Percentiles rank a stretch among this genome's conserved stretches.
Conservation (phyloP, 441 rosid species). For the Omphalea diandra region DNA sequence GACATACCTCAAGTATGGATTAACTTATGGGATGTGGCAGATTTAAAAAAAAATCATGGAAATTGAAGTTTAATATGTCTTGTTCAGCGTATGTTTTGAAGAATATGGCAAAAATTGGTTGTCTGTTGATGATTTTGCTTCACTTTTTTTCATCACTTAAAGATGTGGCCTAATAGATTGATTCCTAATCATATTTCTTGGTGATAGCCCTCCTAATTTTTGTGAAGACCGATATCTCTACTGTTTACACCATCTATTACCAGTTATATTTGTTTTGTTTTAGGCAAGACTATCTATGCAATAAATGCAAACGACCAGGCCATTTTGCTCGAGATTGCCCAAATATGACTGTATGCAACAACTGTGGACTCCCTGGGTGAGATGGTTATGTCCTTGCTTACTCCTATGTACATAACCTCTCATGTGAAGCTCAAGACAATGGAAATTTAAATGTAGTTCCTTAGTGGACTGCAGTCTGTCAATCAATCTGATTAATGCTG, state of each 20-base stretch:
- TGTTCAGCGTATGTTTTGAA: background rate
- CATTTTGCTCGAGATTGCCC: conserved; percentile 28
- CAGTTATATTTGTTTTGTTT: conserved; percentile 2
- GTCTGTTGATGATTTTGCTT: background rate
- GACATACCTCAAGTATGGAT: background rate
- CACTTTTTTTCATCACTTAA: background rate
- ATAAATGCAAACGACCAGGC: conserved; percentile 25
- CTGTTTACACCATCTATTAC: background rate
- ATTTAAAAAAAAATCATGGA: background rate
- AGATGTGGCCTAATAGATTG: background rate
- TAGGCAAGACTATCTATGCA: conserved; percentile 26
- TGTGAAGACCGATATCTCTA: background rate
- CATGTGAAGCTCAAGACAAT: background rate
- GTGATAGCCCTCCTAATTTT: background rate
- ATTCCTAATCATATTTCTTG: background rate
- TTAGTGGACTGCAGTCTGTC: background rate
- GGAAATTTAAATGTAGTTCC: background rate
- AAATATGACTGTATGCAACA: conserved; percentile 18
- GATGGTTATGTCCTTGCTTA: background rate
- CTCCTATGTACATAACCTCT: background rate
- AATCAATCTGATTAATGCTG: background rate
- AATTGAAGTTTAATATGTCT: background rate
- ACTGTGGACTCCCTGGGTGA: too few relatives aligned
- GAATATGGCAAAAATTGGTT: background rate
- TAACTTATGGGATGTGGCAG: background rate